Evolutionary conservation across 2,329 filamentous ascomycete species (phyloP).

Genomic region (Truncatella angustata): DNA sequence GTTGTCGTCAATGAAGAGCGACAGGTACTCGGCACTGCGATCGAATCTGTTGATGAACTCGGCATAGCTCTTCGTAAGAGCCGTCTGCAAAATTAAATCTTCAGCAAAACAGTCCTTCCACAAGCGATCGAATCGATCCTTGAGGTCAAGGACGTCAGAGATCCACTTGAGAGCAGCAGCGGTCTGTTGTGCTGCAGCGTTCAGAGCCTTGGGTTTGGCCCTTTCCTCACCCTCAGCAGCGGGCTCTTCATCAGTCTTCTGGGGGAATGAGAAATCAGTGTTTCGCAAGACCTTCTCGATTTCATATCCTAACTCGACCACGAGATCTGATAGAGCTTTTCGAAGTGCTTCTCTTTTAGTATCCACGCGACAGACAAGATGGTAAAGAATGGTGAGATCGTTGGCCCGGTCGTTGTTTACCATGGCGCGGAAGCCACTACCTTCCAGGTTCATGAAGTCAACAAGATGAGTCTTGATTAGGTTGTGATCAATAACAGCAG

Average conservation of each 20-base stretch:
- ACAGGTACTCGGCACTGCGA: constrained; percentile 87
- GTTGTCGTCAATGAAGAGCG: constrained; percentile 94
- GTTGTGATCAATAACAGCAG: constrained; percentile 74
- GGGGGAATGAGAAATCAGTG: constrained; percentile 48
- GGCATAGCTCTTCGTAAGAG: constrained; percentile 81
- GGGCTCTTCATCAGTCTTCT: constrained; percentile 30
- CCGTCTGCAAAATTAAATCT: constrained; percentile 76
- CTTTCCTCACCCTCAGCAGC: constrained; percentile 44
- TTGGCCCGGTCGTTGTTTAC: constrained; percentile 82
- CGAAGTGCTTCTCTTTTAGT: constrained; percentile 68
- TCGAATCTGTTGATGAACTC: constrained; percentile 92
- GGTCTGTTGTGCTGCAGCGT: constrained; percentile 73
- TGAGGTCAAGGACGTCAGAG: constrained; percentile 80
- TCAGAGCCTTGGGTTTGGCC: constrained; percentile 48
- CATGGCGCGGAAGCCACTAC: constrained; percentile 83
- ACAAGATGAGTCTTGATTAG: constrained; percentile 75
- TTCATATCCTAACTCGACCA: constrained; percentile 76
- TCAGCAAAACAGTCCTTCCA: constrained; percentile 70
- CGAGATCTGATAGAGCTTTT: constrained; percentile 67
- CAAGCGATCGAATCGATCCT: constrained; percentile 85
- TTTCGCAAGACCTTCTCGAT: constrained; percentile 70
- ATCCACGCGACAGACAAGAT: constrained; percentile 76
- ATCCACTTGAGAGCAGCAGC: constrained; percentile 92
- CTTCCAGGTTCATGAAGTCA: constrained; percentile 81
- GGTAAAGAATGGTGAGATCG: constrained; percentile 79